Conservation (phyloP, 2,329 filamentous ascomycete species). For the Hyphodiscus sp. region DNA sequence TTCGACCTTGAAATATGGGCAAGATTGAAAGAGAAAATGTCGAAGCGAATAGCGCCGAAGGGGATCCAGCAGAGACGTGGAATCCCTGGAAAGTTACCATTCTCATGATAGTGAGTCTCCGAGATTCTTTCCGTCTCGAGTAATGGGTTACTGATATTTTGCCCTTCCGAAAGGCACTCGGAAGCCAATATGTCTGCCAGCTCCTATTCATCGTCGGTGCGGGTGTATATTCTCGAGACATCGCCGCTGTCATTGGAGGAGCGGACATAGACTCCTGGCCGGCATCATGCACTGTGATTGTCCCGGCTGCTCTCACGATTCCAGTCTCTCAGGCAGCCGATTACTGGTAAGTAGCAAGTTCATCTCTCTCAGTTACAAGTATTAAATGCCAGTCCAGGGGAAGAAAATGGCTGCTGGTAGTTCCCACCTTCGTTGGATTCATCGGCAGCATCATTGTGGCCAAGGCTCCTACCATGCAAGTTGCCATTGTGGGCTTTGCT, state of each 20-base stretch:
- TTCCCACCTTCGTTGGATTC: conserved; percentile 29
- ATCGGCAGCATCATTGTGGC: conserved; percentile 29
- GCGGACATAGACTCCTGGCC: not conserved
- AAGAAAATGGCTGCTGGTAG: conserved; percentile 34
- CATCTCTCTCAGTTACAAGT: not conserved
- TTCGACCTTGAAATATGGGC: too few relatives aligned
- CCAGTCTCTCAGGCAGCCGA: conserved; percentile 35
- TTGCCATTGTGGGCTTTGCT: conserved; percentile 33
- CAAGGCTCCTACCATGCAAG: conserved; percentile 30
- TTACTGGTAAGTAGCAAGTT: conserved; percentile 16
- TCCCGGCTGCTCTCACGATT: conserved; percentile 27
- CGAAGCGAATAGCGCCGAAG: too few relatives aligned
- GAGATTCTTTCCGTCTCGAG: too few relatives aligned
- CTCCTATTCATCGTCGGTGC: too few relatives aligned
- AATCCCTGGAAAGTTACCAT: too few relatives aligned
- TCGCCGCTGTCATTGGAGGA: conserved; percentile 24
- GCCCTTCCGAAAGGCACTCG: too few relatives aligned
- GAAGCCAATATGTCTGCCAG: too few relatives aligned
- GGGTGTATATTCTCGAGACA: not conserved
- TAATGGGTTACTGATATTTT: too few relatives aligned
- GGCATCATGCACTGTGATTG: not conserved
- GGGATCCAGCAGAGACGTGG: too few relatives aligned
- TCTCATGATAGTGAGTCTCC: too few relatives aligned
- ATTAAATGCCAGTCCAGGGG: conserved; percentile 28
- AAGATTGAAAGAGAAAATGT: too few relatives aligned